Conservation (phyloP, 2,329 filamentous ascomycete species). For the Helminthosporium solani region DNA sequence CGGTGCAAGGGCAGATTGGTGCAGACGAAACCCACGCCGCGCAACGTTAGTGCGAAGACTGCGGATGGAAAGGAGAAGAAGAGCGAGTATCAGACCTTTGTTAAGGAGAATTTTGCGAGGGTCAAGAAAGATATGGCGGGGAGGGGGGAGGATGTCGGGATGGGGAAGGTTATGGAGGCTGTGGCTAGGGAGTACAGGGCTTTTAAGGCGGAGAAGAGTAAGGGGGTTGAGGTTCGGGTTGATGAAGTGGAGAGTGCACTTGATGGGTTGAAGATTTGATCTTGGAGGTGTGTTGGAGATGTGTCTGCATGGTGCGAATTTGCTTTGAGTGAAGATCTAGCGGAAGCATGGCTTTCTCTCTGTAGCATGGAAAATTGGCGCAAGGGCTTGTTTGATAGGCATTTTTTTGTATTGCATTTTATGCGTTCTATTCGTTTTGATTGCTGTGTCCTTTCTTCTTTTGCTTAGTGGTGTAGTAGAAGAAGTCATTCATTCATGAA, state of each 20-base stretch:
- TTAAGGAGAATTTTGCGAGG: slow-evolving; percentile 67
- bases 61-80: slow-evolving; percentile 18
- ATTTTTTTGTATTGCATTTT: too few relatives aligned
- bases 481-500: too few relatives aligned
- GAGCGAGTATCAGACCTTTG: slow-evolving; percentile 57
- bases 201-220: slow-evolving; percentile 40
- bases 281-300: background rate
- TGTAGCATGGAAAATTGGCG: too few relatives aligned
- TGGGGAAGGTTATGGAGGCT: slow-evolving; percentile 67
- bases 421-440: too few relatives aligned
- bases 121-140: slow-evolving; percentile 44
- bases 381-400: too few relatives aligned
- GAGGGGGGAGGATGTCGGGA: slow-evolving; percentile 51
- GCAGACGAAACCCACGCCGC: slow-evolving; percentile 78
- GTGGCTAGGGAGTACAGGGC: slow-evolving; percentile 64
- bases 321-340: too few relatives aligned
- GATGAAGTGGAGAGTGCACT: slow-evolving; percentile 22
- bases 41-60: slow-evolving; percentile 39
- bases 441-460: too few relatives aligned
- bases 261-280: slow-evolving; percentile 22
- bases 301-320: too few relatives aligned
- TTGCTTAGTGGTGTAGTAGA: too few relatives aligned
- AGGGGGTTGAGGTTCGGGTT: slow-evolving; percentile 9
- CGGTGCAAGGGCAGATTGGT: slow-evolving; percentile 66
- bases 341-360: too few relatives aligned